Base-by-base conservation (phyloP, 768 basidiomycete genomes). In the Termitomyces heimii region DNA sequence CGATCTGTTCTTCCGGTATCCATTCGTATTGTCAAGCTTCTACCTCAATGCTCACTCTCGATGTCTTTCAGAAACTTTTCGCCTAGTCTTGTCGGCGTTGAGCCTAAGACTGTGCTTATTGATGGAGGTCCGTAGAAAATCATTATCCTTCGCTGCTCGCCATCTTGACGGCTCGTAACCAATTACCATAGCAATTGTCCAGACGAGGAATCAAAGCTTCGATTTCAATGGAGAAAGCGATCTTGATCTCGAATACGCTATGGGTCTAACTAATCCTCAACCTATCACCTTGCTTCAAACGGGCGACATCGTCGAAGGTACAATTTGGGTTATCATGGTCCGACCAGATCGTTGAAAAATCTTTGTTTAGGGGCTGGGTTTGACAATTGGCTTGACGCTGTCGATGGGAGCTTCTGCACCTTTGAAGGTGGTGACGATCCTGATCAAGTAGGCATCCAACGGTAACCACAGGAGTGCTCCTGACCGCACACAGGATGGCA, bases 171-270 rank as follows among this genome's bases (percentile, higher is more conserved):
- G n/a, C 28, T 6, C 24, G 9, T 29, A 14, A 43, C 24, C 32
- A 18, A 28, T 0, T 9, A 26, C 42, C 54, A 20, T 22, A 79
- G 78, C 80, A 29, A 70, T 77, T 29, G 71, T 76, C 5, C 82
- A 83, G 64, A 76, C 75, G 5, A 56, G 55, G 5, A 49, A 73
- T 39, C 65, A 69, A 60, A 71, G 76, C 45, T 80, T 82, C 61
- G 62, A 70, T 20, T 72, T 72, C 65, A 82, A 82, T 60, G 82
- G 77, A 49, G 83, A 85, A 64, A 79, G 81, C 22, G 73, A 82
- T 60, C 73, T 85, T 18, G 83, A 85, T 66, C 71, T 85, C 9
- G 68, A 84, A 67, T 84, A 82, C 54, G 76, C 75, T 34, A 82
- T 85, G 81, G 67, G 71, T 7, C 71, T 84, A 14, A 73, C 73